Evolutionary conservation across 2,329 filamentous ascomycete species (phyloP).

Genomic region (Fusarium sp.): DNA sequence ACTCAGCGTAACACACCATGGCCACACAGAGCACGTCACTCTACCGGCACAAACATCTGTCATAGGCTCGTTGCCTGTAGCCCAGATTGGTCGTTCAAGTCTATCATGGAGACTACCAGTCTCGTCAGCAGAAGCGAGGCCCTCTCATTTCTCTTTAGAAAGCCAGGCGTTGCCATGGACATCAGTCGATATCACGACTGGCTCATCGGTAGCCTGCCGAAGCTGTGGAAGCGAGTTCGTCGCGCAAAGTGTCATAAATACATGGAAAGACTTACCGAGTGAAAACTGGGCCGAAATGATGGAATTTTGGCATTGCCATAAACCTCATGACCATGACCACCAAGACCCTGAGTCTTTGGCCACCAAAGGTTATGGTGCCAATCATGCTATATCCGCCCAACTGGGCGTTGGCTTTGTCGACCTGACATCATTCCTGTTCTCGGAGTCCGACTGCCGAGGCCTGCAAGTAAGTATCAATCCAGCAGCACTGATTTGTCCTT

Average conservation of each 20-base stretch:
- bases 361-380: conserved; percentile 85
- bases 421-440: conserved; percentile 79
- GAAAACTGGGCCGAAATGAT: conserved; percentile 99
- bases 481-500: conserved; percentile 23
- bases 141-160: conserved; percentile 48
- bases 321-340: conserved; percentile 73
- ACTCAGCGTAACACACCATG: conserved; percentile 63
- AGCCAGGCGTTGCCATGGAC: conserved; percentile 66
- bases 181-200: conserved; percentile 59
- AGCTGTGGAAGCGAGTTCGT: conserved; percentile 56
- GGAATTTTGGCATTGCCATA: conserved; percentile 99
- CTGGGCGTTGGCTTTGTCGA: conserved; percentile 82
- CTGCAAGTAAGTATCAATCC: conserved; percentile 52
- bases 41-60: conserved; percentile 59
- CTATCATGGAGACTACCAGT: conserved; percentile 68
- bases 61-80: conserved; percentile 53
- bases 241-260: conserved; percentile 52
- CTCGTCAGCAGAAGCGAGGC: conserved; percentile 40
- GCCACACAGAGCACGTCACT: conserved; percentile 48
- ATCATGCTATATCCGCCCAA: conserved; percentile 76
- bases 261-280: conserved; percentile 94
- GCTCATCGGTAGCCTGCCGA: conserved; percentile 58
- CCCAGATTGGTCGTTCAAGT: conserved; percentile 47
- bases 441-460: conserved; percentile 71
- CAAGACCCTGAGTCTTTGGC: conserved; percentile 62